Conservation (phyloP, 2,329 filamentous ascomycete genomes). For the Exophiala aquamarina region DNA sequence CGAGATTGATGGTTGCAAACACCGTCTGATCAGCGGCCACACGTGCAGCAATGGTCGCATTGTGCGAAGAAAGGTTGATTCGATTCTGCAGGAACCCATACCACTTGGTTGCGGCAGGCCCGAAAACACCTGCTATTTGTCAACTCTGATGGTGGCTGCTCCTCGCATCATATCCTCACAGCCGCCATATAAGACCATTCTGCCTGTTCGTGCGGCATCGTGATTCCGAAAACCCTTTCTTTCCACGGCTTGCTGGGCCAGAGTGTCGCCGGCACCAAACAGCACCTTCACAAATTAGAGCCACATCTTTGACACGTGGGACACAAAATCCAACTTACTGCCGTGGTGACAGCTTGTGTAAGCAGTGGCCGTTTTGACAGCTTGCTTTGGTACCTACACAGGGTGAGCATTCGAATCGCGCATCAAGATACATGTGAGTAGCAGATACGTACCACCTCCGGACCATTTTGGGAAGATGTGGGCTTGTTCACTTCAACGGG, state of each 20-base stretch:
- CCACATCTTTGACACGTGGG: neutral
- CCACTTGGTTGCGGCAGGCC: slow-evolving; percentile 84
- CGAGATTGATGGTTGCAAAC: slow-evolving; percentile 82
- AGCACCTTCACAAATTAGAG: slow-evolving; percentile 57
- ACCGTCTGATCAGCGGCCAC: slow-evolving; percentile 78
- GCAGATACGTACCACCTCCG: slow-evolving; percentile 25
- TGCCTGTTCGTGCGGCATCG: slow-evolving; percentile 54
- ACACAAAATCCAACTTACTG: slow-evolving; percentile 45
- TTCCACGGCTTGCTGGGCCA: slow-evolving; percentile 90
- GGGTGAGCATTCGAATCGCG: slow-evolving; percentile 5
- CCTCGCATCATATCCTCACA: slow-evolving; percentile 33
- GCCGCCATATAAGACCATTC: slow-evolving; percentile 51
- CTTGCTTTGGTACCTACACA: slow-evolving; percentile 75
- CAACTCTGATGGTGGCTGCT: slow-evolving; percentile 3
- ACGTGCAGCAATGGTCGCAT: slow-evolving; percentile 71
- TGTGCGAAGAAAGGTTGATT: slow-evolving; percentile 64
- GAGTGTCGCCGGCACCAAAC: slow-evolving; percentile 86
- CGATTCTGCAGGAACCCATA: slow-evolving; percentile 74
- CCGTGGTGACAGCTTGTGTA: slow-evolving; percentile 87
- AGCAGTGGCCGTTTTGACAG: slow-evolving; percentile 79
- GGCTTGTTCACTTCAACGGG: no score
- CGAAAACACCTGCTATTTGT: slow-evolving; percentile 68
- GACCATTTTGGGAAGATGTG: slow-evolving; percentile 1
- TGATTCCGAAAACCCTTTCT: slow-evolving; percentile 75
- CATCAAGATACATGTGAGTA: slow-evolving; percentile 7